Evolutionary conservation across 495 filamentous ascomycete genomes (phyloP), one percentile per base, ranked within the genome.

Genomic region (Penicillium simplicissimum): DNA sequence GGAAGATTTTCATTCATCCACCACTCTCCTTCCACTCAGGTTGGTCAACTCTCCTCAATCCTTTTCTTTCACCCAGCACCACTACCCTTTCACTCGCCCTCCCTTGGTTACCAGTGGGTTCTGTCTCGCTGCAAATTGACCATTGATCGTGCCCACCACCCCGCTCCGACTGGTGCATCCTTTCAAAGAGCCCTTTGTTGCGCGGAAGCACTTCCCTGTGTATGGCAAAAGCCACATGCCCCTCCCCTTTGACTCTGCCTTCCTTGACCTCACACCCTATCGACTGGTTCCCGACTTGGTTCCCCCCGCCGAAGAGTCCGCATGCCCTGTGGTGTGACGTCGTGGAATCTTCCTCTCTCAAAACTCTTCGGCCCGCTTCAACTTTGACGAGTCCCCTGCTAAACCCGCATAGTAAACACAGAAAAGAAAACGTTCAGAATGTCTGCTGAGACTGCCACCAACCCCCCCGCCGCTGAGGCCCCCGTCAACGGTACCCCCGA

Each of bases 371-470:
- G n/a, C n/a, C n/a, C 60, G 35, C 11, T 21, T 21, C 56, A 36
- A 58, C 52, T 63, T 25, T 37, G 34, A 45, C 52, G 37, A 42
- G 54, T 64, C 48, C 49, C 45, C 45, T 62, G 64, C 64, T 70
- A 61, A 65, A 49, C 37, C 17, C 49, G 48, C 45, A 28, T n/a
- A 70, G 63, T 62, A 67, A 68, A 59, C 66, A 59, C 66, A 70
- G 57, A 58, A 55, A 55, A 55, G 34, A 38, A 54, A 55, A 59
- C 48, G 23, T 49, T 53, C 69, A 78, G 76, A 59, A 82, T 82
- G 79, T 81, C 79, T 73, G 76, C 78, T 59, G 79, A 81, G 61
- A 70, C 67, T 64, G 62, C 78, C 55, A 74, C 79, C 62, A 75
- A 77, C 66, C 74, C 74, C 63, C 69, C 77, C 58, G 71, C 68